A percentile compares a stretch with the other conserved stretches of the same genome.
phyloP scores from a whole-genome alignment of 352 stramenopile genomes.

The Pythium diclinum region DNA sequence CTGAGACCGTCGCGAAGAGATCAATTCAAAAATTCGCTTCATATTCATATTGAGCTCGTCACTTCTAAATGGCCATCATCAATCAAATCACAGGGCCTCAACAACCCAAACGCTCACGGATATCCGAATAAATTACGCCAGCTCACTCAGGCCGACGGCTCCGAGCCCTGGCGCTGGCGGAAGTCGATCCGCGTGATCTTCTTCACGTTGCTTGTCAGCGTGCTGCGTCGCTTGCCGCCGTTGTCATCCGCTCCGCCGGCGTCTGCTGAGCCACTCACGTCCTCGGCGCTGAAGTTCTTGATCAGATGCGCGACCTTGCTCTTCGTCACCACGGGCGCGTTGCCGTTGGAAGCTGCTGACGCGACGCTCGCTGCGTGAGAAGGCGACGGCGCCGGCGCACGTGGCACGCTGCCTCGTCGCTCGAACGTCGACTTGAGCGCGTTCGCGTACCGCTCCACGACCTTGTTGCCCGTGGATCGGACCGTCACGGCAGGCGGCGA shows the following conservation, averaged over 20 bases:
- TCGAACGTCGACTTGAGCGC: slow-evolving; percentile 31
- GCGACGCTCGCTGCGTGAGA: not conserved
- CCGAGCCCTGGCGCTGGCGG: slow-evolving; percentile 23
- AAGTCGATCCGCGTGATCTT: slow-evolving; percentile 26
- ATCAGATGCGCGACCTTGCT: slow-evolving; percentile 67
- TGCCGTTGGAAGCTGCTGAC: not conserved
- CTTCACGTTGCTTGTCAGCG: slow-evolving; percentile 16
- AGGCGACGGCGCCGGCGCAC: slow-evolving; percentile 15
- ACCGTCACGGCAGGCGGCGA: slow-evolving; percentile 12
- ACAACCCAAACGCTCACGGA: not conserved
- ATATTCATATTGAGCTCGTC: not conserved
- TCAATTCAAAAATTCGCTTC: slow-evolving; percentile 2
- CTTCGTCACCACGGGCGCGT: slow-evolving; percentile 14
- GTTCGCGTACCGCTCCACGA: slow-evolving; percentile 49
- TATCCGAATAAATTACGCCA: slow-evolving; percentile 23
- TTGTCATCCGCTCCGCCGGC: not conserved
- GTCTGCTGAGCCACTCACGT: not conserved
- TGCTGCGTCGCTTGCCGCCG: slow-evolving; percentile 13
- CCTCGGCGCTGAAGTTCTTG: slow-evolving; percentile 62
- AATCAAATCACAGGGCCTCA: not conserved
- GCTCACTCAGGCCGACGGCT: slow-evolving; percentile 7
- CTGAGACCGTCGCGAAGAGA: not conserved
- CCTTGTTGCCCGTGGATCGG: slow-evolving; percentile 31
- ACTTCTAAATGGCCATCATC: not conserved
- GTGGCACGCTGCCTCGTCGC: slow-evolving; percentile 14